Evolutionary conservation across 352 stramenopile species (phyloP), one percentile per base, ranked within the genome.

Genomic region (Phytophthora foliorum): DNA sequence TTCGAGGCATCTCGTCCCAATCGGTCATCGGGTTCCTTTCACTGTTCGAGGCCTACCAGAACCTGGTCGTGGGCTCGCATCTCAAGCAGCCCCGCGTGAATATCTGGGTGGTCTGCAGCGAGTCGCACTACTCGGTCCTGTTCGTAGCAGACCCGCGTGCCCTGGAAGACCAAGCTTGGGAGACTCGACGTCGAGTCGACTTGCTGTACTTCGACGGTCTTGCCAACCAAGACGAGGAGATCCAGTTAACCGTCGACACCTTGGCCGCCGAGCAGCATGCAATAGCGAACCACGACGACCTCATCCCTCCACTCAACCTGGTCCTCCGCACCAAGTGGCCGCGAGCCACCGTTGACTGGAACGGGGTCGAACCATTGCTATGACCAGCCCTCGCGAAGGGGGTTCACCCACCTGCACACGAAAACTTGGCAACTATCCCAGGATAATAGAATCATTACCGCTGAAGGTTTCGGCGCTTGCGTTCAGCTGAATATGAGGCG

Each of bases 91-190:
- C 93, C 1, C 50, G 58, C 19, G 76, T 82, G 38, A 93, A 92
- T 55, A 72, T 98, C 27, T 98, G 89, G 90, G 93, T 98, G 10
- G 80, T 98, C 25, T 97, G 93, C 71, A 97, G 89, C 45, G 91
- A 98, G 73, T 97, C 89, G 31, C 93, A 98, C 75, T 98, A 97
- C 79, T 96, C 92, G 24, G 89, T 97, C 36, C 63, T 98, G 17
- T 97, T 97, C 50, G 74, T 76, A 0, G 72, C 72, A 0, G 72
- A 82, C 14, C 61, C 59, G 24, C 16, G 14, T 7, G 14, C 50
- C 29, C 25, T 78, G 27, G 55, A 80, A 50, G 59, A 88, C 39
- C 54, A 36, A 14, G 57, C 77, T n/a, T 55, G 89, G 1, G 76
- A 80, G 48, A 65, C 78, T 3, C 70, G 56, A 44, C 31, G 49